Evolutionary conservation across 805 yeast genomes (phyloP), one percentile per base, ranked within the genome.

Genomic region (Schizosaccharomyces pombe): DNA sequence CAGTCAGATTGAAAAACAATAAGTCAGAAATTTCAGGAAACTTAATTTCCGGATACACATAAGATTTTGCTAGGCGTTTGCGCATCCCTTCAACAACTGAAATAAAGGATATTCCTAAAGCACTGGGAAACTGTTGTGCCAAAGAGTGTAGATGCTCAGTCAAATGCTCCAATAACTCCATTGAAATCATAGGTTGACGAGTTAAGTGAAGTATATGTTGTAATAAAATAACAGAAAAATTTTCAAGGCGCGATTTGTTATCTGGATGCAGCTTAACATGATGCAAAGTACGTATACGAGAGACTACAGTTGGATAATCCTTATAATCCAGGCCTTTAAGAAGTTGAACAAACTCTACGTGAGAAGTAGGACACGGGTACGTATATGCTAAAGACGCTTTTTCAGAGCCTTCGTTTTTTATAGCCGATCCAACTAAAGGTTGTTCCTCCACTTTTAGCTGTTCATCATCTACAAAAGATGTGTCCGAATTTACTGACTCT

Each of bases 251-350:
- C 57, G 78, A 82, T 62, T 84, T 85, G 65, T 89, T 86, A 2
- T 94, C 96, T 55, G 72, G 75, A 2, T 83, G 85, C 54, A 83
- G 70, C 58, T 80, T 77, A 12, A 96, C 94, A 58, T 82, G 85
- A 65, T 80, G 78, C 0, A 70, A 63, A 54, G 72, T 72, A 56
- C 83, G 67, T 47, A 86, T 73, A 56, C 74, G 72, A 53, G 75
- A 73, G 29, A 84, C 70, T 47, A 60, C 58, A 9, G 55, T 47
- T 5, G 58, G 57, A 47, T 72, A 77, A 5, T 70, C 67, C 57
- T 80, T 80, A 57, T 75, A 70, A 61, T 75, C 71, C 32, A 82
- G 75, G 63, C 82, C 91, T 52, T 74, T 77, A 12, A 94, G 89
- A 47, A 70, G 68, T 26, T 65, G 65, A 33, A 89, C 86, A 60